Percentiles rank a stretch among this genome's conserved stretches.
Evolutionary conservation across 2,329 filamentous ascomycete species (phyloP).

Genomic region (Neofusicoccum sp.): DNA sequence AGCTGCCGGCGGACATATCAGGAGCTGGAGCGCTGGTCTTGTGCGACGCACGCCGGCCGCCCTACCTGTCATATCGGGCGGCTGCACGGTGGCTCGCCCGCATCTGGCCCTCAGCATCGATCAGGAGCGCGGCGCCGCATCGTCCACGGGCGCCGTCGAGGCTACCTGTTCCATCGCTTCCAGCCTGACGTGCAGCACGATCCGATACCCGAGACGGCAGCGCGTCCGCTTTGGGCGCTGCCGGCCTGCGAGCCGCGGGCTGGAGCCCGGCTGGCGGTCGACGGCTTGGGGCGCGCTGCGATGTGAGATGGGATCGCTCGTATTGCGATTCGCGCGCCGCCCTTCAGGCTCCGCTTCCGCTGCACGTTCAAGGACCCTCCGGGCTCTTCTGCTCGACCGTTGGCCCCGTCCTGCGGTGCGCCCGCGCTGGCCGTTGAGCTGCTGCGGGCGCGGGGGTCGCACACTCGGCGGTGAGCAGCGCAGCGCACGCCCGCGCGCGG

Average conservation of each 20-base stretch:
- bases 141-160: background rate
- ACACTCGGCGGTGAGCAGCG: constrained; percentile 13
- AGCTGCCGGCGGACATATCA: constrained; percentile 14
- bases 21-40: constrained; percentile 5
- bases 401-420: constrained; percentile 11
- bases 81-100: constrained; percentile 18
- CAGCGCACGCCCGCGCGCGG: background rate
- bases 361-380: constrained; percentile 17
- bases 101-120: constrained; percentile 22
- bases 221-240: constrained; percentile 5
- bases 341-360: constrained; percentile 20
- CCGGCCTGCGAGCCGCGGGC: constrained; percentile 14
- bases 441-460: constrained; percentile 15
- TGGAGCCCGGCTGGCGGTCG: constrained; percentile 20
- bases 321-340: constrained; percentile 1
- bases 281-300: background rate
- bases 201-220: constrained; percentile 21
- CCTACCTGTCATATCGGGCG: constrained; percentile 20
- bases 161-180: constrained; percentile 21
- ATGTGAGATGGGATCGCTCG: constrained; percentile 17
- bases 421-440: constrained; percentile 7
- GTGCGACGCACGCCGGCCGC: constrained; percentile 8
- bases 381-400: constrained; percentile 21
- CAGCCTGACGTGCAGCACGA: constrained; percentile 20
- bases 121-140: constrained; percentile 16